Conservation (phyloP, 2,329 filamentous ascomycete species). For the Aureobasidium musti region DNA sequence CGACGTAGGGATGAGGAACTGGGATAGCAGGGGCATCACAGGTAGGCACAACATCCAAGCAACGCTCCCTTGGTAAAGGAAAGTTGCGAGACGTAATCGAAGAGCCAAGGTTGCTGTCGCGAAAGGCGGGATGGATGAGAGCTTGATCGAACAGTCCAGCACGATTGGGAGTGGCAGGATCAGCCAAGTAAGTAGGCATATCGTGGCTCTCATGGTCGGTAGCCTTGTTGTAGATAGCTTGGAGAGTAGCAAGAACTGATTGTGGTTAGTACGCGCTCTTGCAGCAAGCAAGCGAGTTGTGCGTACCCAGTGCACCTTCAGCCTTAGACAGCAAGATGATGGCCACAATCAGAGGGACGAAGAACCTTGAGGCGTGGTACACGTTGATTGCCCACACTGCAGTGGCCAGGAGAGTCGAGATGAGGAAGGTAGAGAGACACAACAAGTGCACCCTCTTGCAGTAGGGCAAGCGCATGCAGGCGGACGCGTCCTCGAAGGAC, state of each 20-base stretch:
- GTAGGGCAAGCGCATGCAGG: not conserved
- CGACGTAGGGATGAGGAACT: not conserved
- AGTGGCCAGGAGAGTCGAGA: not conserved
- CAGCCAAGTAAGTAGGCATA: no score
- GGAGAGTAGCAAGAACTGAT: not conserved
- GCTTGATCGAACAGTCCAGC: not conserved
- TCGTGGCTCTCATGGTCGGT: not conserved
- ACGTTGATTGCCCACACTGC: not conserved
- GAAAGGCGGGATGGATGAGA: not conserved
- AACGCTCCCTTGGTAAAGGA: not conserved
- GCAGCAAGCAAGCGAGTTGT: not conserved
- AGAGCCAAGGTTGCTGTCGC: not conserved
- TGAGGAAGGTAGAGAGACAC: not conserved
- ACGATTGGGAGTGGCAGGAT: not conserved
- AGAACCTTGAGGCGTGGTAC: not conserved
- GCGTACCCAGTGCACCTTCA: not conserved
- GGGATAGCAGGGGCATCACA: not conserved
- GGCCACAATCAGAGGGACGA: not conserved
- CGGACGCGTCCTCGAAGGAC: no score
- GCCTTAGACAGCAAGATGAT: not conserved
- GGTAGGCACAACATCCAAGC: not conserved
- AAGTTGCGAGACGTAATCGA: not conserved
- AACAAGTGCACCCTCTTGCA: not conserved
- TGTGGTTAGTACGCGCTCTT: not conserved
- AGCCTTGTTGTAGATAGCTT: not conserved